Evolutionary conservation across 2,329 filamentous ascomycete species (phyloP).

Genomic region (Venturia oleaginea): DNA sequence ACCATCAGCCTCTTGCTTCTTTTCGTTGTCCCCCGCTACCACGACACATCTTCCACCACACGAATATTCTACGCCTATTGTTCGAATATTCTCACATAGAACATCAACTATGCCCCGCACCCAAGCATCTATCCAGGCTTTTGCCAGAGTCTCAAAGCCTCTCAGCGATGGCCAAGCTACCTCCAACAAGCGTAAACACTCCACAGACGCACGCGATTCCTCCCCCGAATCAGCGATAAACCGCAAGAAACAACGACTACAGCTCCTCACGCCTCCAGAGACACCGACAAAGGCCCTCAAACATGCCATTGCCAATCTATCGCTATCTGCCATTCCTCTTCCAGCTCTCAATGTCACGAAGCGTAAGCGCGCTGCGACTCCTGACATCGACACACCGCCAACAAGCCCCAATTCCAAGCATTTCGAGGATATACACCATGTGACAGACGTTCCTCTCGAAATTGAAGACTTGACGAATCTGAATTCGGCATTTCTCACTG

Average conservation of each 20-base stretch:
- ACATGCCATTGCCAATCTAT: slow-evolving; percentile 8
- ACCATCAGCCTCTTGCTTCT: background rate
- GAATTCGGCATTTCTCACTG: slow-evolving; percentile 39
- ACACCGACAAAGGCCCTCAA: slow-evolving; percentile 14
- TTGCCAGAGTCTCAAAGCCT: slow-evolving; percentile 11
- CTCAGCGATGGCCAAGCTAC: background rate
- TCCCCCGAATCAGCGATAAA: background rate
- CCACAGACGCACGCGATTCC: background rate
- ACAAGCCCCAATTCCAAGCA: slow-evolving; percentile 3
- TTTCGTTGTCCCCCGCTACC: slow-evolving; percentile 5
- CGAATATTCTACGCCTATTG: slow-evolving; percentile 6
- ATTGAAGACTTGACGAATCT: slow-evolving; percentile 36
- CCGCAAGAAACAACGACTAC: background rate
- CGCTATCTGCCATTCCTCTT: slow-evolving; percentile 6
- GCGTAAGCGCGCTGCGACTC: slow-evolving; percentile 10
- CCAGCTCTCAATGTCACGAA: slow-evolving; percentile 5
- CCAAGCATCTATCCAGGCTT: slow-evolving; percentile 11
- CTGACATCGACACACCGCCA: slow-evolving; percentile 10
- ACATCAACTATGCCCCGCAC: slow-evolving; percentile 3
- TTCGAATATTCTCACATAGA: background rate
- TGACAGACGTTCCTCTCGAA: slow-evolving; percentile 28
- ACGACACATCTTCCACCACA: background rate
- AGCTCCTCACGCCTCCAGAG: slow-evolving; percentile 8
- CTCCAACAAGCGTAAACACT: slow-evolving; percentile 13
- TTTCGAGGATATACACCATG: background rate